phyloP scores from a whole-genome alignment of 148 eudicot species.

The Vaccinium darrowii region DNA sequence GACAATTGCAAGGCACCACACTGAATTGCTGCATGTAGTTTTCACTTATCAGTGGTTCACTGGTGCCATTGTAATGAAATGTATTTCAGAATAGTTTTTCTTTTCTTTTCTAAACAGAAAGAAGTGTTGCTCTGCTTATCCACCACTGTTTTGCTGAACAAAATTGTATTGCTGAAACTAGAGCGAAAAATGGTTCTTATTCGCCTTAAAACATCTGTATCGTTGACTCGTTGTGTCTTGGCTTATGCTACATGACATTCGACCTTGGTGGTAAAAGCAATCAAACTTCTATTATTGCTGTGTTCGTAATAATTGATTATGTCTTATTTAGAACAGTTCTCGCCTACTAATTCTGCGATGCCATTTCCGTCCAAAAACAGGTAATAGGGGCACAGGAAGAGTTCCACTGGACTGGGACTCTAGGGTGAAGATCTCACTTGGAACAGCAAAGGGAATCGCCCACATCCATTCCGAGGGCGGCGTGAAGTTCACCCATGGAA shows the following conservation, averaged over 20 bases:
- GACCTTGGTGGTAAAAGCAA: not conserved
- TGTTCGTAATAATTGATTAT: not conserved
- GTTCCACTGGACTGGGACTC: conserved; percentile 71
- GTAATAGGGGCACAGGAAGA: conserved; percentile 56
- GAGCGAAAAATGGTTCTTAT: not conserved
- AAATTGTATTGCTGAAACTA: not conserved
- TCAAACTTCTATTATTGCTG: not conserved
- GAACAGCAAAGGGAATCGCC: conserved; percentile 69
- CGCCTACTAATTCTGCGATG: not conserved
- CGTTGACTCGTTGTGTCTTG: not conserved
- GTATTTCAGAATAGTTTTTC: not conserved
- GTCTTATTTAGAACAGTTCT: not conserved
- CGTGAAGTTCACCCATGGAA: conserved; percentile 70
- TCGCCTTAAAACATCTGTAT: not conserved
- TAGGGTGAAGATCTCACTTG: conserved; percentile 65
- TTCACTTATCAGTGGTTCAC: not conserved
- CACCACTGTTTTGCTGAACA: not conserved
- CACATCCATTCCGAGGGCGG: conserved; percentile 77
- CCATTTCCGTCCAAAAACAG: conserved; percentile 26
- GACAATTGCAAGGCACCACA: not conserved
- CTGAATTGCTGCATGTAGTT: not conserved
- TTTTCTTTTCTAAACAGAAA: not conserved
- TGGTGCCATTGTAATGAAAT: not conserved
- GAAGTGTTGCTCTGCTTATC: not conserved
- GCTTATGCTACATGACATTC: not conserved